Base-by-base conservation (phyloP, 805 yeast genomes). In the Kluyveromyces nonfermentans region DNA sequence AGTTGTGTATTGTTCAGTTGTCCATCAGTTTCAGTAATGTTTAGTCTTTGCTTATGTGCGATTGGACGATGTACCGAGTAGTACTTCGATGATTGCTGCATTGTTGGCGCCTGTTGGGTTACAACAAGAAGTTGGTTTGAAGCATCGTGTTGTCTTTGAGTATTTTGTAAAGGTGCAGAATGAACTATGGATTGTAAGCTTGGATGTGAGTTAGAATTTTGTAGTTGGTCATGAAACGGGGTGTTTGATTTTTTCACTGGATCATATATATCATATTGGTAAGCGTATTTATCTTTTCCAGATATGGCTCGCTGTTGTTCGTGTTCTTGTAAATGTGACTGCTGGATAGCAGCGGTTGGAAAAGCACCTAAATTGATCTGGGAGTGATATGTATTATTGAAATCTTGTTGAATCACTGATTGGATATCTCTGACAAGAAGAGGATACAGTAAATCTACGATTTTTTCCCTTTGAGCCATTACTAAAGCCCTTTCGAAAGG, bases 401-500 rank as follows among this genome's bases (percentile, higher is more conserved):
- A 14, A 9, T 38, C 47, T 33, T 66, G 69, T 46, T 60, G 67
- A 38, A 69, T 57, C 14, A 67, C 64, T 40, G 59, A 60, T 45
- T 82, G 81, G 56, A 85, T 82, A 60, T 85, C 90, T 43, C 82
- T 72, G 32, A 83, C 88, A 61, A 82, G 80, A 38, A 82, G 65
- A 2, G 87, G 86, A 55, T 78, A 80, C 47, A 82, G 68, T 33
- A 74, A 56, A 52, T 81, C 86, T 21, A 74, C 77, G 47, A 82
- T 82, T 34, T 85, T 83, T 59, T 85, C 93, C 49, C 81, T 70
- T 62, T 82, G 82, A 15, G 95, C 94, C 77, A 84, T 80, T 30
- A 82, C 82, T 38, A 79, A 68, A 1, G 94, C 95, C 41, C 93
- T 69, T 49, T 84, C 90, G 57, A 82, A 83, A 1, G 95, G 94